Conservation (phyloP, 73 alveolate genomes). For the Paramecium bursaria region DNA sequence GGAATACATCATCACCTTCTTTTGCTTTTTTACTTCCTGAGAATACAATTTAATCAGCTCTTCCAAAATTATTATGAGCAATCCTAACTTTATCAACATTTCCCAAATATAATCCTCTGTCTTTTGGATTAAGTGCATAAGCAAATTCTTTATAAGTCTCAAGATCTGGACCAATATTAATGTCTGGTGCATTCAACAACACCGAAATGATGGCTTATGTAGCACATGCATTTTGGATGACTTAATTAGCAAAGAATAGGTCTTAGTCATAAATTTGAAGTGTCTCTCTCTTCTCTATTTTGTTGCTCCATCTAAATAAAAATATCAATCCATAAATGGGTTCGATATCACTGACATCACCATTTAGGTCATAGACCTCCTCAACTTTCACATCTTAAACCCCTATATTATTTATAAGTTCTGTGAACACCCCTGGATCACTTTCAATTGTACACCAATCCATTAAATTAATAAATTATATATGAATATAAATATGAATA, state of each 20-base stretch:
- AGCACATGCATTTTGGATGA: constrained; percentile 96
- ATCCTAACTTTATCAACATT: constrained; percentile 84
- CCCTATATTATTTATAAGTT: constrained; percentile 89
- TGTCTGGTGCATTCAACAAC: constrained; percentile 84
- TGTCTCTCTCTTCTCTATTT: constrained; percentile 81
- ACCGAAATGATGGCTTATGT: constrained; percentile 93
- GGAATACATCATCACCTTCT: constrained; percentile 95
- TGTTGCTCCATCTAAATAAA: constrained; percentile 86
- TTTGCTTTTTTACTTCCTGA: constrained; percentile 76
- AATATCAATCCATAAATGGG: constrained; percentile 95
- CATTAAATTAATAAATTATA: no score
- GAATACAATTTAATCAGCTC: constrained; percentile 93
- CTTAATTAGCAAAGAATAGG: constrained; percentile 95
- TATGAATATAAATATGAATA: no score
- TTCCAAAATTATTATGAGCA: constrained; percentile 92
- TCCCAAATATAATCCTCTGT: constrained; percentile 86
- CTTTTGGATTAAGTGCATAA: constrained; percentile 81
- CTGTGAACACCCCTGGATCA: constrained; percentile 98
- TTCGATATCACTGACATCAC: constrained; percentile 74
- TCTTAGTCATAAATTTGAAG: constrained; percentile 88
- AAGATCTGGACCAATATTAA: constrained; percentile 93
- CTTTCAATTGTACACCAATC: constrained; percentile 97
- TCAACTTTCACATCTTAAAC: constrained; percentile 95
- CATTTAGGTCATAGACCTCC: constrained; percentile 87
- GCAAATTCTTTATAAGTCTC: constrained; percentile 84